Evolutionary conservation across 257 asterid species (phyloP).

Genomic region (Fraxinus cuspidata): DNA sequence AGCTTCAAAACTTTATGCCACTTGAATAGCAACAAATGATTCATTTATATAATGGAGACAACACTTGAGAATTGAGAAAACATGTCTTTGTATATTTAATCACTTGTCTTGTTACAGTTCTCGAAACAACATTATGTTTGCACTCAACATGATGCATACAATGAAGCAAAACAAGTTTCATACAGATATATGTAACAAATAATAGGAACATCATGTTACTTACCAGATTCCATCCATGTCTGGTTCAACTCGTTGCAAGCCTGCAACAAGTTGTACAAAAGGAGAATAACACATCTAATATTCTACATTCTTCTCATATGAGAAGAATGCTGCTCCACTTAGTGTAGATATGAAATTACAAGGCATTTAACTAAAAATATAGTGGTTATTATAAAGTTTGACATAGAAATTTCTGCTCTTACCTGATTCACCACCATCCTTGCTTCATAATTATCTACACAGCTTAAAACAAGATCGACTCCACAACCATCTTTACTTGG

Average conservation of each 20-base stretch:
- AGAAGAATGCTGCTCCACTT: constrained; percentile 10
- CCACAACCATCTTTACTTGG: constrained; percentile 78
- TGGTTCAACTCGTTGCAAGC: constrained; percentile 95
- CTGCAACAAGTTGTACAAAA: constrained; percentile 46
- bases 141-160: background rate
- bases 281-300: constrained; percentile 1
- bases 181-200: background rate
- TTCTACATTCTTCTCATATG: constrained; percentile 10
- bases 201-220: constrained; percentile 21
- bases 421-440: constrained; percentile 99
- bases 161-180: constrained; percentile 7
- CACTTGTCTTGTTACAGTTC: background rate
- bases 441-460: constrained; percentile 99
- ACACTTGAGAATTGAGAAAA: background rate
- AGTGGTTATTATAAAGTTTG: constrained; percentile 2
- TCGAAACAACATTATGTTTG: background rate
- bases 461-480: constrained; percentile 90
- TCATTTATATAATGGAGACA: background rate
- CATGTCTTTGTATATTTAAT: background rate
- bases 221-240: constrained; percentile 99
- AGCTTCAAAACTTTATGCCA: background rate
- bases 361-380: constrained; percentile 21
- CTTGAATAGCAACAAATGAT: background rate
- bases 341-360: constrained; percentile 14
- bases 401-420: constrained; percentile 24